Percentiles rank a stretch among this genome's conserved stretches.
Conservation (phyloP, 805 yeast genomes). For the Wickerhamiella shivajii region DNA sequence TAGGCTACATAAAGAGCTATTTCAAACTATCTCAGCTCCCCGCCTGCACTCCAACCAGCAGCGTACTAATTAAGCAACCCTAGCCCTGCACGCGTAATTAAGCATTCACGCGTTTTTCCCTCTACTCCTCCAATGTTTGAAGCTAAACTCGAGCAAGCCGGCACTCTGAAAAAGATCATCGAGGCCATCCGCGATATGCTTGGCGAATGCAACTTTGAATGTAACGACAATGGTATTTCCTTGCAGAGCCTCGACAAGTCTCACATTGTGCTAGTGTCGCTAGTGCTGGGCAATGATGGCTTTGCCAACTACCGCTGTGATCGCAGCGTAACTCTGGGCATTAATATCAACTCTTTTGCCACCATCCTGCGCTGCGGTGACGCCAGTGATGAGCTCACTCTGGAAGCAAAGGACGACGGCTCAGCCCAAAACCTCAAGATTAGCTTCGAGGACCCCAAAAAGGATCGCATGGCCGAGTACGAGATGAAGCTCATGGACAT, state of each 20-base stretch:
- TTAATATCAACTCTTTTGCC: slow-evolving; percentile 74
- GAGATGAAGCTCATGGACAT: slow-evolving; percentile 87
- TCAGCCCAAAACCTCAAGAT: slow-evolving; percentile 60
- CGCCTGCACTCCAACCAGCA: no score
- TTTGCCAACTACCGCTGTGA: slow-evolving; percentile 92
- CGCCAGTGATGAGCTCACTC: slow-evolving; percentile 72
- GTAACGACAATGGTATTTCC: slow-evolving; percentile 87
- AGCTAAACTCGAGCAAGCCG: slow-evolving; percentile 90
- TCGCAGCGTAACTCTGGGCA: slow-evolving; percentile 79
- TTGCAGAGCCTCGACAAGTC: slow-evolving; percentile 98
- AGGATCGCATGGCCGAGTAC: slow-evolving; percentile 86
- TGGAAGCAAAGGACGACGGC: slow-evolving; percentile 67
- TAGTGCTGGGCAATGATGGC: slow-evolving; percentile 75
- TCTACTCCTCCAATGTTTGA: no score
- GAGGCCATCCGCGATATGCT: slow-evolving; percentile 93
- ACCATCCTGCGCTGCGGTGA: slow-evolving; percentile 86
- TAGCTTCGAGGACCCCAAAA: slow-evolving; percentile 80
- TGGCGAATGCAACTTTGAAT: slow-evolving; percentile 88
- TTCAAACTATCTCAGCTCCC: no score
- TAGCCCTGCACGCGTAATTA: no score
- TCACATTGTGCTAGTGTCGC: slow-evolving; percentile 79
- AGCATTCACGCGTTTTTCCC: no score
- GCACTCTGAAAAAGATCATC: slow-evolving; percentile 78
- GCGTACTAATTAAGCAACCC: no score
- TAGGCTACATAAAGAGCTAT: no score